Percentiles rank a stretch among this genome's conserved stretches.
phyloP scores from a whole-genome alignment of 371 early-diverging fungal genomes.

The Sporodiniella umbellata region DNA sequence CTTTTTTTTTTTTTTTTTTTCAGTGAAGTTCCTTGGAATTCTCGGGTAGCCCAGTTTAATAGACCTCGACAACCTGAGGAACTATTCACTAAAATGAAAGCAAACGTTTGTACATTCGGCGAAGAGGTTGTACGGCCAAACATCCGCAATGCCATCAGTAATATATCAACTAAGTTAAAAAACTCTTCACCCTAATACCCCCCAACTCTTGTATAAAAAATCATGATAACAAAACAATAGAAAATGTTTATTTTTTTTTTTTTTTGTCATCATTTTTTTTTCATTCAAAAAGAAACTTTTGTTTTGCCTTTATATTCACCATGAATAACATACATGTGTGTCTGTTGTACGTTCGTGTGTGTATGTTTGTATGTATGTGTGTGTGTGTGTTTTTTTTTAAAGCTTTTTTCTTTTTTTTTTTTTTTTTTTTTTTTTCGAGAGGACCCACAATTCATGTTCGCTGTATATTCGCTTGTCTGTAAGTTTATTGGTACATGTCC shows the following conservation, averaged over 20 bases:
- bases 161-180: conserved; percentile 28
- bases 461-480: too few relatives aligned
- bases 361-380: too few relatives aligned
- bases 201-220: too few relatives aligned
- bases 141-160: conserved; percentile 28
- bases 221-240: not conserved
- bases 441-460: too few relatives aligned
- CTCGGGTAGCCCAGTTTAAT: too few relatives aligned
- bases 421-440: too few relatives aligned
- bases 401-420: not conserved
- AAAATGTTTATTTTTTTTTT: not conserved
- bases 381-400: not conserved
- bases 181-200: conserved; percentile 1
- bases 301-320: too few relatives aligned
- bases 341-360: not conserved
- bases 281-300: too few relatives aligned
- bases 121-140: conserved; percentile 35
- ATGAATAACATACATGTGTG: not conserved
- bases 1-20: conserved; percentile 12
- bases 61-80: not conserved
- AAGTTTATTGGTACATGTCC: conserved; percentile 10
- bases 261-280: too few relatives aligned
- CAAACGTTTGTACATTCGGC: conserved; percentile 17
- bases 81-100: not conserved
- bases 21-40: too few relatives aligned